A percentile compares a stretch with the other conserved stretches of the same genome.
Conservation (phyloP, 768 basidiomycete genomes). For the Rhodotorula taiwanensis region DNA sequence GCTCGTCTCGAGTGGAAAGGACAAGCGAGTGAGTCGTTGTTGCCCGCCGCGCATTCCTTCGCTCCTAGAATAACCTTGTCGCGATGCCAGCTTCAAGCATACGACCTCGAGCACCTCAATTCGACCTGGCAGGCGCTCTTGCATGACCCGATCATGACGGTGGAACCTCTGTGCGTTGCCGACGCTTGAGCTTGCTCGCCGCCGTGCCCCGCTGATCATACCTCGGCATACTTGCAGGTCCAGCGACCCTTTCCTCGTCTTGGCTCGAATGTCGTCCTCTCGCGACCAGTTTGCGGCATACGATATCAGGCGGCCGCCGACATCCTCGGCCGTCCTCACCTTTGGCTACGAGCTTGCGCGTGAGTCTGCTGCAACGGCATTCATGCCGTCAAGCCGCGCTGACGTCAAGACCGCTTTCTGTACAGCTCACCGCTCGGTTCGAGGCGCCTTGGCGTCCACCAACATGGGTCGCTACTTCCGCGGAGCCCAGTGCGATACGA, state of each 20-base stretch:
- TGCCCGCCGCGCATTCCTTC: too few relatives aligned
- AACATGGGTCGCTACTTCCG: conserved; percentile 27
- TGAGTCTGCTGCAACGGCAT: background rate
- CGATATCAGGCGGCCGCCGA: conserved; percentile 4
- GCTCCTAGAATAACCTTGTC: background rate
- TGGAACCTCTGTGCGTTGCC: conserved; percentile 8
- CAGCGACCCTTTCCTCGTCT: conserved; percentile 21
- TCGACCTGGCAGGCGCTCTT: conserved; percentile 18
- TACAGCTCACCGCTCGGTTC: conserved; percentile 3
- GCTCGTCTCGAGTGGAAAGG: conserved; percentile 15
- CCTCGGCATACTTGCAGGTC: background rate
- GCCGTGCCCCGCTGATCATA: background rate
- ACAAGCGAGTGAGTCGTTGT: conserved; percentile 17
- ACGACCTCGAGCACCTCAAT: conserved; percentile 1
- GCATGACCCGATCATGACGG: conserved; percentile 11
- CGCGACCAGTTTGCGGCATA: conserved; percentile 13
- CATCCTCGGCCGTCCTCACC: background rate
- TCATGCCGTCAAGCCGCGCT: too few relatives aligned
- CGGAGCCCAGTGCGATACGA: conserved; percentile 13
- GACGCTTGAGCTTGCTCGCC: background rate
- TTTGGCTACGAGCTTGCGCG: conserved; percentile 27
- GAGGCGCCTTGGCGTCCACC: background rate
- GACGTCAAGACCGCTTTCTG: rapidly evolving
- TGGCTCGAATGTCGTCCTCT: conserved; percentile 8
- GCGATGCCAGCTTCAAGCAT: conserved; percentile 3